Evolutionary conservation across 768 basidiomycete genomes (phyloP), one percentile per base, ranked within the genome.

Genomic region (Psilocybe subaeruginosa): DNA sequence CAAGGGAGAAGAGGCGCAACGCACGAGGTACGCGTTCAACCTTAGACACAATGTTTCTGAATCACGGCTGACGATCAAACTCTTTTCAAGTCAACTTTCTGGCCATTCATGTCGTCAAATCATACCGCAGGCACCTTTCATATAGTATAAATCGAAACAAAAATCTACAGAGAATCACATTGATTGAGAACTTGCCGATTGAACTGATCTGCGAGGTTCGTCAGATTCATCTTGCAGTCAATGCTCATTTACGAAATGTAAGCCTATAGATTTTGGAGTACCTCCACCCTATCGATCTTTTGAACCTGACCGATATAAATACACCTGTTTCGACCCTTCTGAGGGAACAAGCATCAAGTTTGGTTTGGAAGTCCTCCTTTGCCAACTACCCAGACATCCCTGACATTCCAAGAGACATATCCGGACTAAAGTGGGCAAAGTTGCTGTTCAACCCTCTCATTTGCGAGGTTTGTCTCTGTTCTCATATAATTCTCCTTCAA

Each of bases 201-300:
- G 61, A 63, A 43, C 54, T 63, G 2, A 17, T 63, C 3, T 55
- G 45, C 17, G 61, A 63, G 57, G 61, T 63, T 16, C 6, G 56
- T 23, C 17, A 12, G 23, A 46, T 27, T 41, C 4, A 19, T 48
- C 7, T 37, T 14, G 29, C 19, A 8, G 2, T n/a, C 35, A 2
- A 48, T 27, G 14, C 47, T 51, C 50, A 37, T 51, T 29, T 51
- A 8, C 27, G 9, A 16, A 31, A 14, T 14, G 12, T 31, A 17
- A 53, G 59, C 11, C 33, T 7, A 11, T 35, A 35, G 61, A 49
- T 63, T 35, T 16, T 63, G 8, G 39, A 39, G 19, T 50, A 63
- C 33, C 57, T 63, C 5, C 61, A 63, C 35, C 61, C 61, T 7
- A 48, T 59, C n/a, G 56, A 63, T 46, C 33, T 63, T 0, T 19